Evolutionary conservation across 352 stramenopile genomes (phyloP), one percentile per base, ranked within the genome.

Genomic region (Phytopythium kandeliae): DNA sequence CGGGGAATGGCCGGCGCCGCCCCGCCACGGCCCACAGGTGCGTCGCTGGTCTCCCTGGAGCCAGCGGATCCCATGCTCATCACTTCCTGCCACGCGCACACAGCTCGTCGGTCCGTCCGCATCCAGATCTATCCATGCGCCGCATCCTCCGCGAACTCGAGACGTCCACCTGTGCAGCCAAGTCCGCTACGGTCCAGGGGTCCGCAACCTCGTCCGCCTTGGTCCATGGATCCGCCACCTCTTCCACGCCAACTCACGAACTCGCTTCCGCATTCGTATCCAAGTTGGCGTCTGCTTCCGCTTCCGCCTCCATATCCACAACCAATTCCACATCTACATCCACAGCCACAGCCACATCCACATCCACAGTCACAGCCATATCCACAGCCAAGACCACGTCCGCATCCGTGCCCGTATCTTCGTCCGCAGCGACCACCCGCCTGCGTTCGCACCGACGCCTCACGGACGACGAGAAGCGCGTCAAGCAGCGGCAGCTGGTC

Each of bases 401-500:
- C 44, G 30, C 24, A 19, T 21, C 40, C n/a, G 24, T n/a, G 50
- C 54, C 34, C 21, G 21, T 19, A 53, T 48, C 40, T 7, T 35
- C 1, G 19, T 12, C 42, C 34, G 34, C 35, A 10, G 31, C 54
- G 58, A 43, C 15, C 56, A 22, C 65, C 55, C 30, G 62, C 59
- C 12, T 63, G 69, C 24, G 70, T 72, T 34, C 50, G 58, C n/a
- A n/a, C n/a, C n/a, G n/a, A 25, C 72, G 65, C 15, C 55, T 81
- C 24, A 76, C 63, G 0, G 66, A 85, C 37, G 73, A 61, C 22
- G 69, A 86, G 53, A 88, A 88, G 59, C 65, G 74, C 51, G 67
- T 77, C 35, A 85, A 86, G 63, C 77, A 88, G 59, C 67, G 77
- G 34, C 60, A 77, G 65, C 65, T 88, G 36, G 77, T 88, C 41